These are phyloP conservation scores for Talaromyces borbonicus DNA, from an alignment of 495 filamentous ascomycete species.

Conservation along the genomic window DNA sequence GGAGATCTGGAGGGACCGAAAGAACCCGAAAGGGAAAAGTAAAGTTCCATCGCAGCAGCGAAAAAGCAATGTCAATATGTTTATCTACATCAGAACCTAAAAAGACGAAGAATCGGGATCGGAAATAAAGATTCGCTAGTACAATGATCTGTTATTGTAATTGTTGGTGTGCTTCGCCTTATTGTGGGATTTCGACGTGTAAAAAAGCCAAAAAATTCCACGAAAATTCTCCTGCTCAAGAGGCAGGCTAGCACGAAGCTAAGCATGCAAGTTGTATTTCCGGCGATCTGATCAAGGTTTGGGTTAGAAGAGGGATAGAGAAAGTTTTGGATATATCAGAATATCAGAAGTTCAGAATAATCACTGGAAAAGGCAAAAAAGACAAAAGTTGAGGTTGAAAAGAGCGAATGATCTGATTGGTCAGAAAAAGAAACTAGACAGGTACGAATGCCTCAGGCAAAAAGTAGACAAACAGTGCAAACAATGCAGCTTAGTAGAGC, in stretches of 20 bases:
- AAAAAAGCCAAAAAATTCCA: not conserved
- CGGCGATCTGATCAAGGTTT: not conserved
- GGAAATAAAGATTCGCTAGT: not conserved
- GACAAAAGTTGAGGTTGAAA: not conserved
- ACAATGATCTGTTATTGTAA: not conserved
- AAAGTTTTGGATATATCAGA: not conserved
- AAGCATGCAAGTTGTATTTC: not conserved
- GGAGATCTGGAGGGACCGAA: not conserved
- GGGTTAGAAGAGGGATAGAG: not conserved
- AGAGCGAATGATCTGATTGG: conserved; percentile 3
- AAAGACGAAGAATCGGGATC: not conserved
- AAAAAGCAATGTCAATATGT: not conserved
- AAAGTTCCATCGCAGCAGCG: not conserved
- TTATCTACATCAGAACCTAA: too few species aligned
- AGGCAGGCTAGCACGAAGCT: not conserved
- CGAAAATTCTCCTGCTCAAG: conserved; percentile 3
- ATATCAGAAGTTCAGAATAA: too few species aligned
- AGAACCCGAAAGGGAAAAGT: not conserved
- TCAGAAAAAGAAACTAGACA: not conserved
- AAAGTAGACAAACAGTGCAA: conserved; percentile 20
- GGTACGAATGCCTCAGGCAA: not conserved
- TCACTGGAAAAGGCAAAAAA: not conserved
- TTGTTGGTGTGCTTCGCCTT: not conserved
- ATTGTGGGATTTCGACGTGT: not conserved
- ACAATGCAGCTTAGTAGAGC: conserved; percentile 12